Evolutionary conservation across 225 moss, liverwort and hornwort species (phyloP).

Genomic region (Pleurozium schreberi): DNA sequence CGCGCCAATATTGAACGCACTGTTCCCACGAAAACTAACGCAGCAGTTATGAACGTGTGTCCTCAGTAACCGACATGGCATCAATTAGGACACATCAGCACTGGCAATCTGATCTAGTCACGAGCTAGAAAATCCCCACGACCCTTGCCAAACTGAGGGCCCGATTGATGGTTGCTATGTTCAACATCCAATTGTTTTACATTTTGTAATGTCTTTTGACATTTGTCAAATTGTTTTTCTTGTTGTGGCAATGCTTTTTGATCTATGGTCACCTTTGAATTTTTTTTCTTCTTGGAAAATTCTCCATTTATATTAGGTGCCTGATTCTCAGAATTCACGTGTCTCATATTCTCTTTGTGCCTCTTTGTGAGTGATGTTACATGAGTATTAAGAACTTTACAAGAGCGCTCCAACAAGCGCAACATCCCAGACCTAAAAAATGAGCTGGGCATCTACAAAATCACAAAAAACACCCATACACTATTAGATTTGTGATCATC

Average conservation of each 20-base stretch:
- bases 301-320: background rate
- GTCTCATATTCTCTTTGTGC: constrained; percentile 1
- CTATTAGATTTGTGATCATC: background rate
- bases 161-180: background rate
- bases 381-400: constrained; percentile 19
- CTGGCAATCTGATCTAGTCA: too few relatives aligned
- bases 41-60: too few relatives aligned
- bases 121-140: too few relatives aligned
- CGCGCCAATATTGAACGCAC: too few relatives aligned
- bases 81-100: too few relatives aligned
- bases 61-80: too few relatives aligned
- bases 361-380: constrained; percentile 9
- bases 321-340: background rate
- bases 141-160: too few relatives aligned
- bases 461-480: background rate
- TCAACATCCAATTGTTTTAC: background rate
- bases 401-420: constrained; percentile 21
- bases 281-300: background rate
- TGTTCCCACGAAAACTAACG: too few relatives aligned
- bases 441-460: constrained; percentile 4
- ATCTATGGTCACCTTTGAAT: background rate
- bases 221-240: background rate
- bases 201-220: background rate
- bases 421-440: constrained; percentile 20
- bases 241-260: background rate